Conservation (phyloP, 2,329 filamentous ascomycete genomes). For the Albifimbria verrucaria region DNA sequence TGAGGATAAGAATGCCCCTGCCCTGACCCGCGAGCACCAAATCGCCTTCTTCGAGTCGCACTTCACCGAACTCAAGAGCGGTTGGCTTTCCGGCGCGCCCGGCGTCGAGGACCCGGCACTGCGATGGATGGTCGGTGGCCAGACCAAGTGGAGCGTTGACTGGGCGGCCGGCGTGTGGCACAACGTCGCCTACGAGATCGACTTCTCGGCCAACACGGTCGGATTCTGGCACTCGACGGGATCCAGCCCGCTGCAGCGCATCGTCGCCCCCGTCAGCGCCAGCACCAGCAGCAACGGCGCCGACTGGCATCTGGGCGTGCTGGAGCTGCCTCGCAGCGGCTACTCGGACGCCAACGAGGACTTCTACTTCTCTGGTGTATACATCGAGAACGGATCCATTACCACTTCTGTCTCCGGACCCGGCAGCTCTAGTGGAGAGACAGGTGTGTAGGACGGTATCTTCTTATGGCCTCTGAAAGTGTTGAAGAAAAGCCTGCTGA, state of each 20-base stretch:
- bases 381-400: constrained; percentile 51
- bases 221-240: constrained; percentile 72
- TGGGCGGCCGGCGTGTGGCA: constrained; percentile 67
- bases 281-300: constrained; percentile 63
- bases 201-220: constrained; percentile 61
- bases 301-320: constrained; percentile 71
- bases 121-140: constrained; percentile 61
- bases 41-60: constrained; percentile 62
- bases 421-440: not conserved
- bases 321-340: constrained; percentile 56
- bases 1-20: constrained; percentile 56
- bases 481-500: too few relatives aligned
- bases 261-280: constrained; percentile 57
- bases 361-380: constrained; percentile 70
- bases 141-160: constrained; percentile 59
- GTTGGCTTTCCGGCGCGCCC: constrained; percentile 21
- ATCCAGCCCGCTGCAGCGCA: constrained; percentile 51
- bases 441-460: constrained; percentile 1
- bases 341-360: constrained; percentile 57
- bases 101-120: constrained; percentile 49
- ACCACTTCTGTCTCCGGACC: constrained; percentile 19
- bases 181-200: constrained; percentile 71
- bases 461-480: too few relatives aligned
- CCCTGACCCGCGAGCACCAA: constrained; percentile 64
- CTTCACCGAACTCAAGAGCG: constrained; percentile 73